phyloP scores from a whole-genome alignment of 331 rosid species.

The Erythrophleum ivorense region DNA sequence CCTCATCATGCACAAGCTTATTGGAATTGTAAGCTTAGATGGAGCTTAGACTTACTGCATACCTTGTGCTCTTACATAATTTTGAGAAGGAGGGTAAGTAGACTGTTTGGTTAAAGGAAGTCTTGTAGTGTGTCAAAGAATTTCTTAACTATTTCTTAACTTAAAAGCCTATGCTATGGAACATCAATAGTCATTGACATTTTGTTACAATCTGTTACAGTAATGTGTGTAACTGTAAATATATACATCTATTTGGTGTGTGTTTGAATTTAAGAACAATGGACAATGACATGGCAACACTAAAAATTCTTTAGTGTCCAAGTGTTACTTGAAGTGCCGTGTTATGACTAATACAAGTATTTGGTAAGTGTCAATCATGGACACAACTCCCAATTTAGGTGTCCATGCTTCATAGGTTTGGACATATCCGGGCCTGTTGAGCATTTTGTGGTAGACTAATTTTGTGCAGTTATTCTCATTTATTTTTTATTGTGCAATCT shows the following conservation, averaged over 20 bases:
- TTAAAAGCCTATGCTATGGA: background rate
- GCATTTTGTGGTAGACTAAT: background rate
- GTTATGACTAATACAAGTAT: background rate
- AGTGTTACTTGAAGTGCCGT: background rate
- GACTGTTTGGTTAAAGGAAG: background rate
- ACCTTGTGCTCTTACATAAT: background rate
- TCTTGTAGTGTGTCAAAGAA: background rate
- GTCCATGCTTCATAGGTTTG: background rate
- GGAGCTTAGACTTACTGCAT: conserved; percentile 18
- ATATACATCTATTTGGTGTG: background rate
- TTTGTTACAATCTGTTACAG: background rate
- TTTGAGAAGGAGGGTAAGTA: background rate
- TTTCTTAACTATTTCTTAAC: background rate
- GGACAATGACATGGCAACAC: background rate
- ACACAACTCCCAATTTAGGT: background rate
- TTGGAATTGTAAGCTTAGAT: conserved; percentile 6
- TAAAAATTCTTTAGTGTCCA: background rate
- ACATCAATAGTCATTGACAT: background rate
- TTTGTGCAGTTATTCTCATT: conserved; percentile 23
- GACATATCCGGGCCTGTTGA: background rate
- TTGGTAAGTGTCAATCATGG: background rate
- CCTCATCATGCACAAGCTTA: background rate
- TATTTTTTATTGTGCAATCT: conserved; percentile 29
- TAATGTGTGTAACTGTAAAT: background rate
- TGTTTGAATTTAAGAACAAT: background rate